Percentiles rank a stretch among this genome's conserved stretches.
Conservation (phyloP, 2,329 filamentous ascomycete genomes). For the Cryphonectria japonica region DNA sequence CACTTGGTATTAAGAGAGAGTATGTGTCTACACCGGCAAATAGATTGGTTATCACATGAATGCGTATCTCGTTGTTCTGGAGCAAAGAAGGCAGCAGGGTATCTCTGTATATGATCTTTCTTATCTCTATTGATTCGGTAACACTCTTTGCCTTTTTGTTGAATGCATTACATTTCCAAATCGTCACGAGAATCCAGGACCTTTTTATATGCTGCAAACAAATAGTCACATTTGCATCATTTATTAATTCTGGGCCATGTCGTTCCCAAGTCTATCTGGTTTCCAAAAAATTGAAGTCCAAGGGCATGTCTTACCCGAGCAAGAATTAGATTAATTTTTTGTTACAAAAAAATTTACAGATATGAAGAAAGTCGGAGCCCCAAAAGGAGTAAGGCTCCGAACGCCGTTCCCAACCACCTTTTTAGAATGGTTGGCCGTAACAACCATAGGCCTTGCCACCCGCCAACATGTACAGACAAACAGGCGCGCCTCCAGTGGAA, state of each 20-base stretch:
- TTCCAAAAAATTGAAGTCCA: background rate
- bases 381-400: background rate
- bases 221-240: background rate
- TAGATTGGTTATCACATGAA: too few relatives aligned
- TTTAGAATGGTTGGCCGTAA: background rate
- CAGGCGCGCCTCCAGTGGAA: constrained; percentile 11
- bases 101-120: too few relatives aligned
- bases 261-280: background rate
- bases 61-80: too few relatives aligned
- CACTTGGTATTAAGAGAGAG: background rate
- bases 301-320: background rate
- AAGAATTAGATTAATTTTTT: background rate
- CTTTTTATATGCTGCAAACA: background rate
- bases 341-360: background rate
- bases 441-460: constrained; percentile 9
- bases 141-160: background rate
- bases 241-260: background rate
- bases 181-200: background rate
- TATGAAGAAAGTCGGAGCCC: background rate
- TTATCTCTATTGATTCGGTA: background rate
- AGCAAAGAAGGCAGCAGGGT: too few relatives aligned
- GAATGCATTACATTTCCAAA: background rate
- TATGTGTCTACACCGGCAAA: too few relatives aligned
- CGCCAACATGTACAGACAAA: constrained; percentile 18
- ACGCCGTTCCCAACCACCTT: background rate